A percentile compares a stretch with the other conserved stretches of the same genome.
These are phyloP conservation scores for Hibiscus tridactylites DNA, from an alignment of 345 rosid genomes.

Conservation along the genomic window DNA sequence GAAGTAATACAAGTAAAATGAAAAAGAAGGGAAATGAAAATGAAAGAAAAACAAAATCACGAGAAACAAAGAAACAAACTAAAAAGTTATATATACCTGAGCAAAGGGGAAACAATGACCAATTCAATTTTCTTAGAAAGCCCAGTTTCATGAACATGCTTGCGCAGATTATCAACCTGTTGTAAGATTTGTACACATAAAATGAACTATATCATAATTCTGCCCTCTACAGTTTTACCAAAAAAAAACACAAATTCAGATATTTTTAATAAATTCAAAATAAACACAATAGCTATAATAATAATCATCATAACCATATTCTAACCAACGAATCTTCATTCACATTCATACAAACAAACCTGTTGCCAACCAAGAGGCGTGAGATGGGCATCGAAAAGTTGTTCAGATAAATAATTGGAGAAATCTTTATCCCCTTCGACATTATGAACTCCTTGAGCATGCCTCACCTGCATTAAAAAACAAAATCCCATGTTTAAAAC, in stretches of 20 bases:
- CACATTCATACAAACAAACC: slow-evolving; percentile 21
- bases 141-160: slow-evolving; percentile 52
- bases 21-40: no score
- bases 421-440: slow-evolving; percentile 65
- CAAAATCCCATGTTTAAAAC: neutral
- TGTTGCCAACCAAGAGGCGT: slow-evolving; percentile 84
- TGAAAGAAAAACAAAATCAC: no score
- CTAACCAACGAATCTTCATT: no score
- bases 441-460: slow-evolving; percentile 86
- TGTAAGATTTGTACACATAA: neutral
- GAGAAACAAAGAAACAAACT: neutral
- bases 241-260: neutral
- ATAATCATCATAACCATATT: no score
- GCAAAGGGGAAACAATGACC: slow-evolving; percentile 57
- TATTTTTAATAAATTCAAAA: neutral
- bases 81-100: slow-evolving; percentile 34
- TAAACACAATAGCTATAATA: neutral
- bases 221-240: neutral
- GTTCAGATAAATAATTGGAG: slow-evolving; percentile 41
- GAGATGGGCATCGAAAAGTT: slow-evolving; percentile 65
- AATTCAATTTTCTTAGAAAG: slow-evolving; percentile 43
- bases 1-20: no score
- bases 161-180: slow-evolving; percentile 8
- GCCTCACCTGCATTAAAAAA: slow-evolving; percentile 50
- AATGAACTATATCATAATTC: neutral